phyloP scores from a whole-genome alignment of 1,284 basidiomycete genomes.

The Moesziomyces globuligerus region DNA sequence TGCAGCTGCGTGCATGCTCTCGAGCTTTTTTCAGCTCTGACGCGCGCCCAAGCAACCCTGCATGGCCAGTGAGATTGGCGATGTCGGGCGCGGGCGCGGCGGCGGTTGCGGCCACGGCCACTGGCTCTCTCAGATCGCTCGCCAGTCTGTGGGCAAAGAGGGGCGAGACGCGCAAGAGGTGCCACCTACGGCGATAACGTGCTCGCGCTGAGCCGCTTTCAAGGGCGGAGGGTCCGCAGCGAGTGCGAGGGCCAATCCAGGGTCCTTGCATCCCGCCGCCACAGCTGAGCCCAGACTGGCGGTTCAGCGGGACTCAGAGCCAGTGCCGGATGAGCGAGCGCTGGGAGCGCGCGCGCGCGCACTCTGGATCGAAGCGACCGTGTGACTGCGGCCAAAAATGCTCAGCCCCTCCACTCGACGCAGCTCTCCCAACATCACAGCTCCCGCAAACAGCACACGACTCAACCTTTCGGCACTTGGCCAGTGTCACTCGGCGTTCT shows the following conservation, averaged over 20 bases:
- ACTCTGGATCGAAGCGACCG: not conserved
- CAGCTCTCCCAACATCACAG: not conserved
- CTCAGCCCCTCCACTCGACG: not conserved
- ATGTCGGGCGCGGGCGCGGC: too few species aligned
- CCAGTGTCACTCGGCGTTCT: not conserved
- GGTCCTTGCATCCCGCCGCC: slow-evolving; percentile 9
- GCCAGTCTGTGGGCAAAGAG: not conserved
- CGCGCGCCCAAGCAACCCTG: slow-evolving; percentile 31
- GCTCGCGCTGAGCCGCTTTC: too few species aligned
- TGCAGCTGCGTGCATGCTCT: slow-evolving; percentile 1
- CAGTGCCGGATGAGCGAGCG: not conserved
- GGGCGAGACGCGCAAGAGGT: not conserved
- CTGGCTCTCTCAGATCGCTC: not conserved
- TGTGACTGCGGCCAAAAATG: not conserved
- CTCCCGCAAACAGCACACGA: not conserved
- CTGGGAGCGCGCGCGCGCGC: not conserved
- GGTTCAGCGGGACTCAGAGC: too few species aligned
- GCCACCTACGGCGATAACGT: not conserved
- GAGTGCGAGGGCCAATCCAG: slow-evolving; percentile 13
- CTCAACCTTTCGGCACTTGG: not conserved
- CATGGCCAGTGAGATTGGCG: slow-evolving; percentile 3
- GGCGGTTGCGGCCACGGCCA: too few species aligned
- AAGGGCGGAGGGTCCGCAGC: too few species aligned
- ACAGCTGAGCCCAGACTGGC: too few species aligned
- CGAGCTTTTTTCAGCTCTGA: slow-evolving; percentile 4